Evolutionary conservation across 1,284 basidiomycete species (phyloP).

Genomic region (Rhodofomes roseus): DNA sequence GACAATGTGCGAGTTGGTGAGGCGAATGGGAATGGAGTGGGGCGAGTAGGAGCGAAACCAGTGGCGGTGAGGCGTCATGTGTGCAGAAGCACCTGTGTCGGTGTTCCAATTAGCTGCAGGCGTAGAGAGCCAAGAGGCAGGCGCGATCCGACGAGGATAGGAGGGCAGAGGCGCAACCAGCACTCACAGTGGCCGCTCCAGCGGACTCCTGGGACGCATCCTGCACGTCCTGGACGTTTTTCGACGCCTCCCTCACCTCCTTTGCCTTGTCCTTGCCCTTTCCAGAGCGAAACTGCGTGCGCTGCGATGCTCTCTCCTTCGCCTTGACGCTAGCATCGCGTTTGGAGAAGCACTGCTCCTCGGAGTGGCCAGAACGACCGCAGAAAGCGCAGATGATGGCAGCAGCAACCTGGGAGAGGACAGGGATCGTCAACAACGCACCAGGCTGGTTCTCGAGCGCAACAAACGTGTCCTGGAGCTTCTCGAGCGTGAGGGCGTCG

Average conservation of each 20-base stretch:
- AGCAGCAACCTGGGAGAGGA: neutral
- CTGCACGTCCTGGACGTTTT: neutral
- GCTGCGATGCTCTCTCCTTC: neutral
- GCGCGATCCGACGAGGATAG: constrained; percentile 1
- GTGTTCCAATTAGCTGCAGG: constrained; percentile 22
- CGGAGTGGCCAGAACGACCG: neutral
- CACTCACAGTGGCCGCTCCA: constrained; percentile 3
- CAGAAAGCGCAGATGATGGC: neutral
- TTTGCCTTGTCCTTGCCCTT: neutral
- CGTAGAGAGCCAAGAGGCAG: neutral
- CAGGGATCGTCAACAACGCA: neutral
- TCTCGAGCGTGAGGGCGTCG: constrained; percentile 5
- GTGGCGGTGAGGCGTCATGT: constrained; percentile 26
- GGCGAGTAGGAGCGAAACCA: constrained; percentile 27
- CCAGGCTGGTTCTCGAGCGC: neutral
- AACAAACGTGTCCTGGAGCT: constrained; percentile 4
- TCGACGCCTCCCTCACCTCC: neutral
- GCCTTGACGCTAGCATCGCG: neutral
- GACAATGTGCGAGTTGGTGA: constrained; percentile 13
- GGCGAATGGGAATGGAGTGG: constrained; percentile 6
- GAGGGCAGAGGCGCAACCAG: constrained; percentile 7
- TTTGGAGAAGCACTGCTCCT: constrained; percentile 3
- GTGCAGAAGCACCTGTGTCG: constrained; percentile 34
- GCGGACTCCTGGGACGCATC: constrained; percentile 3
- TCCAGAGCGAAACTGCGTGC: constrained; percentile 1